phyloP scores from a whole-genome alignment of 139 green algal species.

The Mychonastes homosphaera region DNA sequence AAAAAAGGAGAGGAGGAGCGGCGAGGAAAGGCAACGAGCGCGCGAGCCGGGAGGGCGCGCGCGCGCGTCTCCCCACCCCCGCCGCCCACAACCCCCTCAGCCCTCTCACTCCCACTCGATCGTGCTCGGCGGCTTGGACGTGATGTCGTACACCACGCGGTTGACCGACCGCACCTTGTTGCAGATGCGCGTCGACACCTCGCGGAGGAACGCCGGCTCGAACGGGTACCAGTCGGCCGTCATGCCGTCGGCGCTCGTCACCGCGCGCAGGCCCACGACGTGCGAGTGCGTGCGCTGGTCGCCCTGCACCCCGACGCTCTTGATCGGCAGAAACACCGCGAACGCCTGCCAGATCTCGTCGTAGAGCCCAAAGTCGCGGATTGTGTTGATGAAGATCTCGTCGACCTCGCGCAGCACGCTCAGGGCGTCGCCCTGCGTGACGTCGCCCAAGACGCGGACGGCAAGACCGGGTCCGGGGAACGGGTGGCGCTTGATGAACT shows the following conservation, averaged over 20 bases:
- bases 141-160: constrained; percentile 97
- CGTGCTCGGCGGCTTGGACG: constrained; percentile 92
- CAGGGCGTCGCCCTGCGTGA: constrained; percentile 48
- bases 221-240: constrained; percentile 99
- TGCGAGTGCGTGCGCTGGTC: constrained; percentile 91
- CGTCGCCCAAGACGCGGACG: constrained; percentile 91
- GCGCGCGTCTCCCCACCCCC: no score
- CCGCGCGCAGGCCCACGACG: constrained; percentile 84
- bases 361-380: constrained; percentile 90
- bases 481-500: constrained; percentile 90
- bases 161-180: constrained; percentile 90
- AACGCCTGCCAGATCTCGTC: constrained; percentile 92
- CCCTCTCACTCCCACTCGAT: constrained; percentile 96
- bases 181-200: constrained; percentile 85
- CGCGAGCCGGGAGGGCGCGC: no score
- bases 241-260: constrained; percentile 91
- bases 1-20: no score
- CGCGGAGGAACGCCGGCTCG: constrained; percentile 77
- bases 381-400: constrained; percentile 93
- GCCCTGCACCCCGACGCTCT: constrained; percentile 64
- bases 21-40: no score
- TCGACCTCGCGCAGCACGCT: constrained; percentile 64
- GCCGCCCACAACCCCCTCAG: no score
- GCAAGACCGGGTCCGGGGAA: constrained; percentile 95
- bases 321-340: constrained; percentile 83